Percentiles rank a stretch among this genome's conserved stretches.
These are phyloP conservation scores for Talaromyces sp. DNA, from an alignment of 2,329 filamentous ascomycete species.

Conservation along the genomic window DNA sequence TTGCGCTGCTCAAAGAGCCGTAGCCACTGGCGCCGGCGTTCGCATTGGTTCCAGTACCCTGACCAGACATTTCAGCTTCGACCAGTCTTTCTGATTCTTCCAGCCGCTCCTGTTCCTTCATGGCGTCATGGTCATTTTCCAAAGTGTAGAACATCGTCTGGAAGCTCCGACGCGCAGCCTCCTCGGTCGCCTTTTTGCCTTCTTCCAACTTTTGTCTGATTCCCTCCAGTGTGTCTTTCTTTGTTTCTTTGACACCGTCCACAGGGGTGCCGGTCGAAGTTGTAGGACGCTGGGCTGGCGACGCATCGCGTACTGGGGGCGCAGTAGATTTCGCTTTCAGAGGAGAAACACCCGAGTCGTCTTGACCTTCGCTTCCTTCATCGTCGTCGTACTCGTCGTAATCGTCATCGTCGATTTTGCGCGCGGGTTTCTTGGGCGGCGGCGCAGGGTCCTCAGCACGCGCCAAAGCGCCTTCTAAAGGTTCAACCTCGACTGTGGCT, in stretches of 20 bases:
- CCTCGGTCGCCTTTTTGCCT: slow-evolving; percentile 82
- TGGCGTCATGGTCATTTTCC: slow-evolving; percentile 90
- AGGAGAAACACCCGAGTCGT: slow-evolving; percentile 37
- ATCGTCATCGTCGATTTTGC: slow-evolving; percentile 74
- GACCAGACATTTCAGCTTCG: slow-evolving; percentile 83
- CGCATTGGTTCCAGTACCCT: slow-evolving; percentile 46
- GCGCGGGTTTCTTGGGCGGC: slow-evolving; percentile 51
- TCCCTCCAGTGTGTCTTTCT: slow-evolving; percentile 69
- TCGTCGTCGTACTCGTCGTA: slow-evolving; percentile 63
- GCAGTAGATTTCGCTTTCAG: slow-evolving; percentile 46
- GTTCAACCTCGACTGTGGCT: slow-evolving; percentile 44
- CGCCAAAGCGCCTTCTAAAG: slow-evolving; percentile 22
- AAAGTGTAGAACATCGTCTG: slow-evolving; percentile 92
- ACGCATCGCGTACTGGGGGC: slow-evolving; percentile 55
- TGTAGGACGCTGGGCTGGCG: slow-evolving; percentile 62
- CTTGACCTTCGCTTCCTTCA: slow-evolving; percentile 48
- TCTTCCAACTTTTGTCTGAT: slow-evolving; percentile 90
- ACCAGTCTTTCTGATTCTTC: slow-evolving; percentile 96
- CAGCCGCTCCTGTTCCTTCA: slow-evolving; percentile 94
- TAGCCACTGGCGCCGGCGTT: slow-evolving; percentile 60
- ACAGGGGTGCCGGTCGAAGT: slow-evolving; percentile 58
- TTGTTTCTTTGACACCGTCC: slow-evolving; percentile 51
- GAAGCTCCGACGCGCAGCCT: slow-evolving; percentile 83
- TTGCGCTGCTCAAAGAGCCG: slow-evolving; percentile 85
- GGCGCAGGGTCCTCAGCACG: slow-evolving; percentile 46